These are phyloP conservation scores for Ophiostoma ips DNA, from an alignment of 2,329 filamentous ascomycete species.

Conservation along the genomic window DNA sequence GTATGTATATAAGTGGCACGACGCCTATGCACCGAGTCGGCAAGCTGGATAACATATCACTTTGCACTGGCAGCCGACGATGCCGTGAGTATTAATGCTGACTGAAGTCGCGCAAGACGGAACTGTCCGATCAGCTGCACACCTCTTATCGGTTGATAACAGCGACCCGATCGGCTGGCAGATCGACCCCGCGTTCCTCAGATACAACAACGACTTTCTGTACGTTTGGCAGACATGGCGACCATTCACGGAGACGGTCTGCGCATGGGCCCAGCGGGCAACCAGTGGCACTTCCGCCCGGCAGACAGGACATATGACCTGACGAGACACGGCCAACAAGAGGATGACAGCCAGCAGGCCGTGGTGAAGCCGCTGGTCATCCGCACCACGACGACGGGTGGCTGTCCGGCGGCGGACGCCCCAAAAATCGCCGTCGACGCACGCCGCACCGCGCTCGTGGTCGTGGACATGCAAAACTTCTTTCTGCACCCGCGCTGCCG, in stretches of 20 bases:
- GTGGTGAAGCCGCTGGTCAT: constrained; percentile 20
- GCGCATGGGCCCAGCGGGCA: constrained; percentile 18
- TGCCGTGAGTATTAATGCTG: no score
- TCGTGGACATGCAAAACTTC: constrained; percentile 41
- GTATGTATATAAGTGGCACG: no score
- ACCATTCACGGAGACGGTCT: constrained; percentile 8
- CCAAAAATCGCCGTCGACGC: constrained; percentile 40
- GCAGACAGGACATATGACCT: constrained; percentile 19
- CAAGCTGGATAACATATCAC: no score
- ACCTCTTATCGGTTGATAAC: no score
- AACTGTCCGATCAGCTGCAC: no score
- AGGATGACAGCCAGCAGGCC: constrained; percentile 12
- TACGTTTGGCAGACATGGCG: constrained; percentile 1
- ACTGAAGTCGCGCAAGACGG: no score
- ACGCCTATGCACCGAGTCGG: no score
- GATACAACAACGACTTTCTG: no score
- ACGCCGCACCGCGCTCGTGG: constrained; percentile 21
- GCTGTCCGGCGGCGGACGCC: constrained; percentile 29
- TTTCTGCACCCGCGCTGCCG: constrained; percentile 31
- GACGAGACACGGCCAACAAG: constrained; percentile 11
- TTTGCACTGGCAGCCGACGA: no score
- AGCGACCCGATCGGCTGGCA: no score
- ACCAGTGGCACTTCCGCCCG: constrained; percentile 21
- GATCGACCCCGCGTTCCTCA: no score
- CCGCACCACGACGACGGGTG: constrained; percentile 23